Conservation (phyloP, 2,329 filamentous ascomycete genomes). For the Claviceps sp. region DNA sequence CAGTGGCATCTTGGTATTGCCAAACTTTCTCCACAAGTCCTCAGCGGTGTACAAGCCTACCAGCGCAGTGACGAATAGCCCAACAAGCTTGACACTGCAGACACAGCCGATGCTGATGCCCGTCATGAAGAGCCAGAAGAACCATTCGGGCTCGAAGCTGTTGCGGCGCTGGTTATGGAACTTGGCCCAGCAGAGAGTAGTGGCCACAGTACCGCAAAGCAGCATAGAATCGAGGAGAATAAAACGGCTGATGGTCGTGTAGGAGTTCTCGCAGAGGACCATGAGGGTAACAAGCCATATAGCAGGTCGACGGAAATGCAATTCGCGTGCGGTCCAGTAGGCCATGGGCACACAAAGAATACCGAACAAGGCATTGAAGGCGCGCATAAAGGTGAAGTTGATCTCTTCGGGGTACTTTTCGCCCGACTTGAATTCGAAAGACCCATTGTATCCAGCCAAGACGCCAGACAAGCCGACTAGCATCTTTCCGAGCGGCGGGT, state of each 20-base stretch:
- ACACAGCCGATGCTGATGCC: slow-evolving; percentile 95
- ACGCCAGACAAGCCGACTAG: slow-evolving; percentile 93
- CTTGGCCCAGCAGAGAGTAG: slow-evolving; percentile 91
- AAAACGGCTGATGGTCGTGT: slow-evolving; percentile 96
- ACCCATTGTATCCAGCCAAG: slow-evolving; percentile 94
- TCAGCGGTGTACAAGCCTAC: slow-evolving; percentile 93
- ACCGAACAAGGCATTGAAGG: slow-evolving; percentile 93
- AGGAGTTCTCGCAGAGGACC: slow-evolving; percentile 98
- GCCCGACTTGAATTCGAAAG: slow-evolving; percentile 98
- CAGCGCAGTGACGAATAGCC: slow-evolving; percentile 86
- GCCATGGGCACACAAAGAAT: slow-evolving; percentile 85
- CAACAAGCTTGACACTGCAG: slow-evolving; percentile 97
- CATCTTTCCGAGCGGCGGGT: slow-evolving; percentile 96
- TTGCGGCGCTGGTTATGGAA: slow-evolving; percentile 81
- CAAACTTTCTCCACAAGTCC: slow-evolving; percentile 97
- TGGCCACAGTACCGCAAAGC: slow-evolving; percentile 95
- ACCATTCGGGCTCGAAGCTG: slow-evolving; percentile 87
- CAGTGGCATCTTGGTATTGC: slow-evolving; percentile 80
- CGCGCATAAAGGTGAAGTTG: slow-evolving; percentile 96
- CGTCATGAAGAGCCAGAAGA: slow-evolving; percentile 83
- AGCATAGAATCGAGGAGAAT: slow-evolving; percentile 98
- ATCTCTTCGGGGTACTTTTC: slow-evolving; percentile 88
- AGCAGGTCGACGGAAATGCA: slow-evolving; percentile 73
- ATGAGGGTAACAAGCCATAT: slow-evolving; percentile 94
- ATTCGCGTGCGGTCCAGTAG: slow-evolving; percentile 86